Conservation (phyloP, 805 yeast genomes). For the Saturnispora dispora region DNA sequence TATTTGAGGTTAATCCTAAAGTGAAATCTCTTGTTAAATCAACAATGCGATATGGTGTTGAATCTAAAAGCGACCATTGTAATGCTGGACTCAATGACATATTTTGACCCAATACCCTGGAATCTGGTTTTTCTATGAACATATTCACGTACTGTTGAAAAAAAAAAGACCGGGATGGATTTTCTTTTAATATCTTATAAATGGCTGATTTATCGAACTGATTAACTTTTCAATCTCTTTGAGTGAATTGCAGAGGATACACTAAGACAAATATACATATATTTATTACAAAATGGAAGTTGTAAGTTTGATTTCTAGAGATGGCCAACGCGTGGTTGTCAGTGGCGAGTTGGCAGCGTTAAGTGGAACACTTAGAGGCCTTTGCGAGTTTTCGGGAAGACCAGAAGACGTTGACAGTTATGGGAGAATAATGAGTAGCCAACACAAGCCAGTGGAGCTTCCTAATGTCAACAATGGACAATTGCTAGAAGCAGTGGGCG, state of each 20-base stretch:
- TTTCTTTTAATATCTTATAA: not conserved
- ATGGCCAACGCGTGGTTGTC: constrained; percentile 53
- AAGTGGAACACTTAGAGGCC: constrained; percentile 47
- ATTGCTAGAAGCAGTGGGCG: constrained; percentile 64
- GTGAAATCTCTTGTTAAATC: constrained; percentile 34
- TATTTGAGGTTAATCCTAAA: not conserved
- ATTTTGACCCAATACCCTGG: not conserved
- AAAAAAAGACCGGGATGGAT: not conserved
- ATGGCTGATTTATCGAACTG: no score
- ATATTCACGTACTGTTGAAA: not conserved
- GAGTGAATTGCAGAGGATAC: not conserved
- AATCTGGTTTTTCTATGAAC: no score
- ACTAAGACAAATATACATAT: not conserved
- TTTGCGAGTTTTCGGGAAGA: constrained; percentile 40
- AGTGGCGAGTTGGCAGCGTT: constrained; percentile 69
- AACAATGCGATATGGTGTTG: constrained; percentile 56
- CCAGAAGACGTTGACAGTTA: not conserved
- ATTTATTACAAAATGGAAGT: not conserved
- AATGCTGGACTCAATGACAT: constrained; percentile 22
- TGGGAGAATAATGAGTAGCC: constrained; percentile 16
- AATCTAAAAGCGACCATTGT: constrained; percentile 70
- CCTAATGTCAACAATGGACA: not conserved
- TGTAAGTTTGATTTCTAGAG: constrained; percentile 51
- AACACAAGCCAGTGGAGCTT: constrained; percentile 29
- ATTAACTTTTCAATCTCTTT: not conserved